Evolutionary conservation across 2,329 filamentous ascomycete species (phyloP), one percentile per base, ranked within the genome.

Genomic region (Blastomyces silverae): DNA sequence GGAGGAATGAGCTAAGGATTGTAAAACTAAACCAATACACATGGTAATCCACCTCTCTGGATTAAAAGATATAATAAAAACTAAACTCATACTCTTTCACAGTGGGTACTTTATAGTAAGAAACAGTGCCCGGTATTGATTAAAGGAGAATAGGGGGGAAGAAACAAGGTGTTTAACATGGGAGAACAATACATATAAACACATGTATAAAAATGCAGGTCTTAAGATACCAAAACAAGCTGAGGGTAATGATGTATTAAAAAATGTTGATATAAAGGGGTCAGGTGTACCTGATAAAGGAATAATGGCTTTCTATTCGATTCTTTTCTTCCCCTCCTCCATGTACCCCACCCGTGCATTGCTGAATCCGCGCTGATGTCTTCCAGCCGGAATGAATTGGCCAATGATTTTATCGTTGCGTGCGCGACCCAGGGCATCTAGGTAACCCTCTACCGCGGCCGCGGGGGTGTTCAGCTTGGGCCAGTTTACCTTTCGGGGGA

Each of bases 261-360:
- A 13, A 65, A 59, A 28, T 28, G 60, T 31, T 44, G 53, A n/a
- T 28, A 22, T 31, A 61, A 53, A 22, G 22, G 20, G 39, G 5
- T 28, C 37, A 39, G 37, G 37, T 39, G 37, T 25, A 50, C n/a
- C 13, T 22, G 44, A 28, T 13, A 50, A 20, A 17, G 2, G 28
- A 55, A 63, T 31, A 58, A 28, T 56, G 7, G 22, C 20, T 3
- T 39, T 66, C 67, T 75, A 81, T 69, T 99, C 94, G 73, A 96
- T 95, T 75, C 94, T 90, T 85, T 97, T 99, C 84, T 99, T 99
- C 63, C 94, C 94, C 79, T 99, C 94, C 77, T 99, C 94, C 64
- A 95, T 86, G 70, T 89, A 94, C 42, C 91, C 84, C 70, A 95
- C 88, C 67, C 91, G 84, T 55, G 89, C 88, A 69, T 90, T 90